Evolutionary conservation across 768 basidiomycete species (phyloP), one percentile per base, ranked within the genome.

Genomic region (Collybia sp.): DNA sequence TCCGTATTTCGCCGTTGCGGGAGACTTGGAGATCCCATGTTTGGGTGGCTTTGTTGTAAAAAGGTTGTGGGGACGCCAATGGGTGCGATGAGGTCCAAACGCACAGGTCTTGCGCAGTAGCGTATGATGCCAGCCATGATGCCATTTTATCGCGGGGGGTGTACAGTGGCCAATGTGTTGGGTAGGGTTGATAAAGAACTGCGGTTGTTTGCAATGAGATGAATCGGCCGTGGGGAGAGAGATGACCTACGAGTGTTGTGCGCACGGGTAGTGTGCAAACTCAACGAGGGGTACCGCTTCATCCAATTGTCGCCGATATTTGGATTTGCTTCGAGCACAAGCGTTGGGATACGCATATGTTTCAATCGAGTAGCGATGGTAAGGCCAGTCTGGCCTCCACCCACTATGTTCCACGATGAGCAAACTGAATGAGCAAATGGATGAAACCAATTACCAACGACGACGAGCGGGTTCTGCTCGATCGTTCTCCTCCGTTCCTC

Each of bases 91-190:
- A 57, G 11, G 65, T 71, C 74, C 75, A 77, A 3, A 75, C 62
- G 8, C 65, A 56, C 10, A 76, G 57, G 42, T 76, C 75, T 48
- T 72, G 71, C 4, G 59, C 54, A 4, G 53, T 43, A 1, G 58
- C 67, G 46, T 76, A 75, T 15, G 66, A 59, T 51, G 75, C 70
- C 12, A 76, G 45, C 70, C 70, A 75, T 53, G 69, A 60, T 0
- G 71, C 74, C 6, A 75, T 36, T 49, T 73, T 74, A 45, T 67
- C 67, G 12, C 62, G 61, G 5, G 73, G 67, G 1, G 66, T 69
- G 47, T 59, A 75, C 15, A 57, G 56, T 1, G 73, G 72, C 69
- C 68, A 73, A 25, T 56, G 71, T 12, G 50, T 39, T 0, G 73
- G 70, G 44, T 53, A 72, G 0, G 65, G 52, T 40, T 66, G 63